Percentiles rank a stretch among this genome's conserved stretches.
phyloP scores from a whole-genome alignment of 345 rosid species.

The Acer negundo region DNA sequence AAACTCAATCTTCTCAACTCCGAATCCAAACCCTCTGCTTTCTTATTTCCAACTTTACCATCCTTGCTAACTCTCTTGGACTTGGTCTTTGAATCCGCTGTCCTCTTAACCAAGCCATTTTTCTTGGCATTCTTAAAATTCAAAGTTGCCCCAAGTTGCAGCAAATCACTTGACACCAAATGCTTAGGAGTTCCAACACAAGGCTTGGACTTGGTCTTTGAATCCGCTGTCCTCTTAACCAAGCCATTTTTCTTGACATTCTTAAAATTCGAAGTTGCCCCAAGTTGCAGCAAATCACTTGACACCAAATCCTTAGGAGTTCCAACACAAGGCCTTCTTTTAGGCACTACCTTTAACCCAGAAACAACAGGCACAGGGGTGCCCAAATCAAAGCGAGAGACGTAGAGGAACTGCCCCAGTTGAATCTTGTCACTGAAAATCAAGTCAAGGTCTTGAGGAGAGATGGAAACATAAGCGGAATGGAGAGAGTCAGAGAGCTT shows the following conservation, averaged over 20 bases:
- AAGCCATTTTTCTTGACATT: neutral
- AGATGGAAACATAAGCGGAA: constrained; percentile 49
- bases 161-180: constrained; percentile 42
- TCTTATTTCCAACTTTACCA: neutral
- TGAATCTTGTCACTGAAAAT: constrained; percentile 49
- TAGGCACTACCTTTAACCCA: constrained; percentile 48
- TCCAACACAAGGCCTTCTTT: constrained; percentile 45
- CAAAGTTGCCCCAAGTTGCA: neutral
- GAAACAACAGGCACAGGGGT: constrained; percentile 50
- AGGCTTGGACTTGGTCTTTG: constrained; percentile 14
- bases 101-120: neutral
- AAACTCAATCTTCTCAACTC: constrained; percentile 49
- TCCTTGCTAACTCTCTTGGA: neutral
- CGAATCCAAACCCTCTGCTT: constrained; percentile 19
- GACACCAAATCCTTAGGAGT: constrained; percentile 49
- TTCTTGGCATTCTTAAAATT: neutral
- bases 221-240: neutral
- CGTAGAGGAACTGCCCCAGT: constrained; percentile 55
- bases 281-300: constrained; percentile 31
- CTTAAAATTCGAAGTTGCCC: neutral
- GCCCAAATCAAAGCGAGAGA: constrained; percentile 39
- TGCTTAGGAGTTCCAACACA: constrained; percentile 52
- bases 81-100: neutral
- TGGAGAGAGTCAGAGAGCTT: constrained; percentile 61
- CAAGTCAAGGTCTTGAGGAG: constrained; percentile 40